Evolutionary conservation across 1,139 yeast species (phyloP), one percentile per base, ranked within the genome.

Genomic region (Taphrina communis): DNA sequence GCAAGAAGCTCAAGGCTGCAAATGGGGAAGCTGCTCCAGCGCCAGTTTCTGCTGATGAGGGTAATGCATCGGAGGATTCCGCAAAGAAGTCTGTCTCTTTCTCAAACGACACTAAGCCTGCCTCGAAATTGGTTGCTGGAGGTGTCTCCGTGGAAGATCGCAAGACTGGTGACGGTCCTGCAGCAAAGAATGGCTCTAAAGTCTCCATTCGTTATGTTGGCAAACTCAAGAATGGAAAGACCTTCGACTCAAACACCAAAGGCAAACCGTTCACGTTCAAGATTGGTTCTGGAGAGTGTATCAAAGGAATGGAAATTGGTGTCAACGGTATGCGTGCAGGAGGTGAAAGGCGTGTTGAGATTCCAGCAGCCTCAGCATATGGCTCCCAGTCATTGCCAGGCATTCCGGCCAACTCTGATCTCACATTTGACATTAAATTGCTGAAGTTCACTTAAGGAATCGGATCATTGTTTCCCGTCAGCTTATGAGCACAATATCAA

Each of bases 311-410:
- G 89, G 99, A 94, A 79, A 85, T 93, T 76, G 99, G 99, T 84
- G 96, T 94, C 76, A 91, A 93, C 70, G 99, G 99, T 79, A 93
- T 95, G 98, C 87, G 96, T 72, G 96, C 91, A 78, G 97, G 97
- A 76, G 99, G 99, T 78, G 99, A 95, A 85, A 92, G 99, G 85
- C 88, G 99, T 83, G 92, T 95, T 73, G 85, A 91, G 73, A 90
- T 95, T 75, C 99, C 99, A 75, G 88, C 99, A 70, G 86, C 94
- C 78, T 90, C 90, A 88, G 99, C 97, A 70, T 94, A 94, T 81
- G 99, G 99, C 73, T 89, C 89, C 77, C 90, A 90, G 83, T 86
- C 66, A 36, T 84, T 94, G 74, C 98, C 99, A 76, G 99, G 98
- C 73, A 90, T 94, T 76, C 99, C 99, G 77, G 90, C 97, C 76